Evolutionary conservation across 2,329 filamentous ascomycete genomes (phyloP).

Genomic region (Cladophialophora bantiana): DNA sequence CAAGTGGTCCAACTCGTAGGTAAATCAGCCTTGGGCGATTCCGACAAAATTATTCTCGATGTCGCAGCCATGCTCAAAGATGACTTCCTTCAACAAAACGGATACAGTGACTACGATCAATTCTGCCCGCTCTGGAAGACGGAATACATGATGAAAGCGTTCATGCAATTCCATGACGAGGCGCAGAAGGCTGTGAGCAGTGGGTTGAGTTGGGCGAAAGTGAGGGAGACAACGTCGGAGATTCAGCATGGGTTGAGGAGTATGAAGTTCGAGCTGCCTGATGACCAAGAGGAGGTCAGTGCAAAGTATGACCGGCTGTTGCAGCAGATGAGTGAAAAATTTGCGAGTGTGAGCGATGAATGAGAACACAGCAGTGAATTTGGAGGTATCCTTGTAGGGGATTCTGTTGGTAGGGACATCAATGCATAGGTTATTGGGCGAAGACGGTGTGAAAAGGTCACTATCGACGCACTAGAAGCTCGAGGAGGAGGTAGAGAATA

Average conservation of each 20-base stretch:
- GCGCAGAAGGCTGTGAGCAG: conserved; percentile 92
- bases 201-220: conserved; percentile 90
- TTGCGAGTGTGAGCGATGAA: conserved; percentile 94
- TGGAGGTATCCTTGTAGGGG: background rate
- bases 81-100: conserved; percentile 98
- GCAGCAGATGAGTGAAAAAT: conserved; percentile 94
- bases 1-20: conserved; percentile 98
- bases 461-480: background rate
- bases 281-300: conserved; percentile 77
- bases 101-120: conserved; percentile 98
- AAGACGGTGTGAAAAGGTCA: background rate
- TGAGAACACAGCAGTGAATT: conserved; percentile 55
- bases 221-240: conserved; percentile 86
- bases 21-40: conserved; percentile 93
- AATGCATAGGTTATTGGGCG: background rate
- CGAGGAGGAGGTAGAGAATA: background rate
- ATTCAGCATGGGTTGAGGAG: conserved; percentile 83
- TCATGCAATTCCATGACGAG: conserved; percentile 98
- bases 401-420: background rate
- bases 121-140: conserved; percentile 99
- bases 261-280: conserved; percentile 96
- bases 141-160: conserved; percentile 99
- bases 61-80: conserved; percentile 93
- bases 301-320: conserved; percentile 96
- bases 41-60: conserved; percentile 97